A percentile compares a stretch with the other conserved stretches of the same genome.
phyloP scores from a whole-genome alignment of 345 rosid species.

The Eucalyptus dawsonii region DNA sequence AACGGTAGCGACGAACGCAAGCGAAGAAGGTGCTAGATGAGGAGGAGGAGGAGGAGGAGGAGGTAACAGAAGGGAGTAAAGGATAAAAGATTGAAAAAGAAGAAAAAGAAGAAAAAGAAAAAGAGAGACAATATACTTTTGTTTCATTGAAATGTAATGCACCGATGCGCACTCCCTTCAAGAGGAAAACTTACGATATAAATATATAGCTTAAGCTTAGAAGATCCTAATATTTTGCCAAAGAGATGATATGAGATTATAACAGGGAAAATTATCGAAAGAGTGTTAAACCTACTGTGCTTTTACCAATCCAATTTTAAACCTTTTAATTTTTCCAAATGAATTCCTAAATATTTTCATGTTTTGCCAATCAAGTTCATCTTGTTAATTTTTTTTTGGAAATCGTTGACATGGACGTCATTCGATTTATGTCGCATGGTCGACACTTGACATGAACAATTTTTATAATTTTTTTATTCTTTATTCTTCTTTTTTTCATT shows the following conservation, averaged over 20 bases:
- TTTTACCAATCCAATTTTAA: background rate
- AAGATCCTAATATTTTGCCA: background rate
- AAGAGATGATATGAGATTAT: background rate
- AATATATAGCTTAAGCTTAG: background rate
- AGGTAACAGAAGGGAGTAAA: background rate
- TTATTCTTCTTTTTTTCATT: no score
- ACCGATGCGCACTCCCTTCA: background rate
- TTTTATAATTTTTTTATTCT: no score
- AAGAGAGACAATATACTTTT: background rate
- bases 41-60: background rate
- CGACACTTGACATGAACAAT: fast-evolving
- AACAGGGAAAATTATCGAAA: background rate
- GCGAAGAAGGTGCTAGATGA: background rate
- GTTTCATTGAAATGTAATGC: background rate
- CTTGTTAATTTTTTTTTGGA: fast-evolving
- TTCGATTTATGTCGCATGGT: fast-evolving
- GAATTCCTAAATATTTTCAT: fast-evolving
- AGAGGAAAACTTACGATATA: background rate
- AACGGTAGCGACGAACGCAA: background rate
- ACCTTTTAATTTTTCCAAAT: background rate
- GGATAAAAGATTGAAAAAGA: background rate
- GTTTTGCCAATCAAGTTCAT: background rate
- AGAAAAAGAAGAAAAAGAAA: background rate
- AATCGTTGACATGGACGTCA: fast-evolving
- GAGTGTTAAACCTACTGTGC: background rate